Conservation (phyloP, 2,329 filamentous ascomycete species). For the Thelonectria blattea region DNA sequence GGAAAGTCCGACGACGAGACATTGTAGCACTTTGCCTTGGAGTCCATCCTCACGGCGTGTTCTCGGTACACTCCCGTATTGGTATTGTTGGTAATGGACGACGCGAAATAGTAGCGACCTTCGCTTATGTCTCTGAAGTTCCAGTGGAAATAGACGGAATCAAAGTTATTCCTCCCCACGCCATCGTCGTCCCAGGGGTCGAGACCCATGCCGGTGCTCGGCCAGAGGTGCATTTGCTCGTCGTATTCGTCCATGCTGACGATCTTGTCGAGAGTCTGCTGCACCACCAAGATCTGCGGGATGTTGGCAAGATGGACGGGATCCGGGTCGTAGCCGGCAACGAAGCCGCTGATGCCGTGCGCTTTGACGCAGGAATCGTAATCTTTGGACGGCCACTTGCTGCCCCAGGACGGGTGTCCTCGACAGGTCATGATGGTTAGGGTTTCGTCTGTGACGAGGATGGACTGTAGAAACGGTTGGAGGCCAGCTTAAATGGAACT, state of each 20-base stretch:
- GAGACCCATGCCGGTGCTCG: background rate
- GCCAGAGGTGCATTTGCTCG: conserved; percentile 13
- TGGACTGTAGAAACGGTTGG: conserved; percentile 8
- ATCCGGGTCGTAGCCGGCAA: conserved; percentile 15
- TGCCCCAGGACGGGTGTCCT: background rate
- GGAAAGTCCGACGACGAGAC: background rate
- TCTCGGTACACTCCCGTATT: conserved; percentile 13
- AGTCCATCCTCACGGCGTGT: conserved; percentile 23
- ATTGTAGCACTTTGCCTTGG: background rate
- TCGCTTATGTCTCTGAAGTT: background rate
- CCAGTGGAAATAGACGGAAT: background rate
- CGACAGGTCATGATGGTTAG: conserved; percentile 1
- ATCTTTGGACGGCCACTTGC: background rate
- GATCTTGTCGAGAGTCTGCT: conserved; percentile 6
- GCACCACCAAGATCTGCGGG: background rate
- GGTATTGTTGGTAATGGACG: conserved; percentile 10
- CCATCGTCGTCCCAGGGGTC: background rate
- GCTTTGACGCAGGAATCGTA: background rate
- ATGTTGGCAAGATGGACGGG: background rate
- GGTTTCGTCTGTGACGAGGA: conserved; percentile 17
- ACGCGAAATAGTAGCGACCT: conserved; percentile 10
- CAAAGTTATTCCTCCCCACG: background rate
- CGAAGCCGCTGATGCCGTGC: background rate
- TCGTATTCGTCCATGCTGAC: background rate
- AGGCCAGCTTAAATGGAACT: conserved; percentile 8